phyloP scores from a whole-genome alignment of 164 flowering plant species.

The Chimonanthus praecox region DNA sequence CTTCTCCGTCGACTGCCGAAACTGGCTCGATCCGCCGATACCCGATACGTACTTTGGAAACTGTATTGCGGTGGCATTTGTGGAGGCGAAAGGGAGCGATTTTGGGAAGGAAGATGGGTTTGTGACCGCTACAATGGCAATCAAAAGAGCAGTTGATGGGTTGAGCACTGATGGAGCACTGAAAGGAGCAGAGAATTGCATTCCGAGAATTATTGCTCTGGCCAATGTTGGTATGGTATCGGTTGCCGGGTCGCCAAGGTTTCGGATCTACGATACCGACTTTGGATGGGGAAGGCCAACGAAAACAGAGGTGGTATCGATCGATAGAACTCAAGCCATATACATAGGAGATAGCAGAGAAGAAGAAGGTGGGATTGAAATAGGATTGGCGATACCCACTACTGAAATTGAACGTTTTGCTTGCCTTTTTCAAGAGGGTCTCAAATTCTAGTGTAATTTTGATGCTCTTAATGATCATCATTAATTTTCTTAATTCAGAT shows the following conservation, averaged over 20 bases:
- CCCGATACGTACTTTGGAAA: slow-evolving; percentile 51
- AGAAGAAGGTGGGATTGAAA: slow-evolving; percentile 12
- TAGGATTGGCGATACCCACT: neutral
- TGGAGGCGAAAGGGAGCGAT: slow-evolving; percentile 2
- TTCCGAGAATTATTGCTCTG: neutral
- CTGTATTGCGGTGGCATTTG: slow-evolving; percentile 20
- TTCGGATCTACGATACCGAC: slow-evolving; percentile 8
- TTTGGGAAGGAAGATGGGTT: slow-evolving; percentile 29
- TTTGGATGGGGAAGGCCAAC: slow-evolving; percentile 11
- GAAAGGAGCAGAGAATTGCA: neutral
- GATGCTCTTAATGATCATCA: too few relatives aligned
- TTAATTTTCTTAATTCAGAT: too few relatives aligned
- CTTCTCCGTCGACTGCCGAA: slow-evolving; percentile 29
- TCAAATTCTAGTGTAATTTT: neutral
- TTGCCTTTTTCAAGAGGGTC: slow-evolving; percentile 1
- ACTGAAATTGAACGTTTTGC: slow-evolving; percentile 1
- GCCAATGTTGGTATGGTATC: neutral
- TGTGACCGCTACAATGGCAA: slow-evolving; percentile 15
- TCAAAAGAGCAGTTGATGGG: slow-evolving; percentile 19
- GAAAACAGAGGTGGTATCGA: slow-evolving; percentile 11
- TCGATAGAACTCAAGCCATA: slow-evolving; percentile 4
- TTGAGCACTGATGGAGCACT: slow-evolving; percentile 7
- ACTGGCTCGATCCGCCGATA: slow-evolving; percentile 17
- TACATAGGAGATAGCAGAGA: slow-evolving; percentile 9
- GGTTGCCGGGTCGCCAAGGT: slow-evolving; percentile 8